Conservation (phyloP, 2,329 filamentous ascomycete genomes). For the Fusarium buharicum region DNA sequence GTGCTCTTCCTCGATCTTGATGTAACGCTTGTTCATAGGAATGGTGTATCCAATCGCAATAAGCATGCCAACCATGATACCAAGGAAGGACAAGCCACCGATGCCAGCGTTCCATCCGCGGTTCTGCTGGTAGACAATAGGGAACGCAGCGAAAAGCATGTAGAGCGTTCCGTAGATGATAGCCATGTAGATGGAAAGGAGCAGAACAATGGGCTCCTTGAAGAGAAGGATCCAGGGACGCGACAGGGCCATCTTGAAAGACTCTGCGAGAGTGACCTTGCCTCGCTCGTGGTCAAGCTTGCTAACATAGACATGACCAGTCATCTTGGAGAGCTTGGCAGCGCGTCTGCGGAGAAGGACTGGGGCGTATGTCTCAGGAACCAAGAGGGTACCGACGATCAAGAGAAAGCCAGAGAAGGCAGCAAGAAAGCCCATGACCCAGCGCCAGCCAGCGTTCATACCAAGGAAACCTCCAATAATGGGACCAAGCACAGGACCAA, state of each 20-base stretch:
- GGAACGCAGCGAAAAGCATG: constrained; percentile 76
- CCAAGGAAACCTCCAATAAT: constrained; percentile 75
- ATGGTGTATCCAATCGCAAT: constrained; percentile 30
- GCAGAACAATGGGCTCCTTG: constrained; percentile 80
- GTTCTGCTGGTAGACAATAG: constrained; percentile 71
- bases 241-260: constrained; percentile 75
- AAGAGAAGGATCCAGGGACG: constrained; percentile 57
- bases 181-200: constrained; percentile 83
- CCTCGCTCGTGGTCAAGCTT: constrained; percentile 48
- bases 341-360: constrained; percentile 66
- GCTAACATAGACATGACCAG: constrained; percentile 33
- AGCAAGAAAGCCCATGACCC: constrained; percentile 84
- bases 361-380: constrained; percentile 86
- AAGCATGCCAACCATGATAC: constrained; percentile 40
- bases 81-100: constrained; percentile 33
- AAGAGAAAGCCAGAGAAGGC: constrained; percentile 74
- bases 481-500: constrained; percentile 66
- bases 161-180: constrained; percentile 77
- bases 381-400: constrained; percentile 78
- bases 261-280: constrained; percentile 47
- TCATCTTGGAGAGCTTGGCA: constrained; percentile 35
- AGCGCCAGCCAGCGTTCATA: constrained; percentile 77
- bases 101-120: constrained; percentile 36
- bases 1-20: constrained; percentile 30
- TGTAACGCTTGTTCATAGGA: constrained; percentile 34